A percentile compares a stretch with the other conserved stretches of the same genome.
Evolutionary conservation across 176 grass and related monocot species (phyloP).

Genomic region (Pontederia paniculata): DNA sequence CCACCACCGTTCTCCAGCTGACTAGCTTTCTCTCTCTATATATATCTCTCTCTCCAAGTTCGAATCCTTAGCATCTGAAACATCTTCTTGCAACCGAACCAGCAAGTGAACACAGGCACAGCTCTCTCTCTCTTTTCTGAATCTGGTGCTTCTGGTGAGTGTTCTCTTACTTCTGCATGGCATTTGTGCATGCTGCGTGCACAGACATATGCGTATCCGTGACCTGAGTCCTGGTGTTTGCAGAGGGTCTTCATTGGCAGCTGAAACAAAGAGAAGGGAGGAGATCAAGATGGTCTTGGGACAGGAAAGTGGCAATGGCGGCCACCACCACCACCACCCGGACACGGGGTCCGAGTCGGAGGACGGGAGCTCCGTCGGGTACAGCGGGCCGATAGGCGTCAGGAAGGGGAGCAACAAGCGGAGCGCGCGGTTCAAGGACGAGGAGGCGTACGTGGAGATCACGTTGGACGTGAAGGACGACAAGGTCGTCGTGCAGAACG

Average conservation of each 20-base stretch:
- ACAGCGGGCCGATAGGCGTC: constrained; percentile 11
- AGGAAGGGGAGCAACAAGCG: constrained; percentile 36
- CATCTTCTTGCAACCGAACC: too few species aligned
- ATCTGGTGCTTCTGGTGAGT: too few species aligned
- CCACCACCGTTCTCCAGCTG: neutral
- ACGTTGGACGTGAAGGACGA: constrained; percentile 50
- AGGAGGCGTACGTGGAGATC: constrained; percentile 70
- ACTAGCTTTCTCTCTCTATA: too few species aligned
- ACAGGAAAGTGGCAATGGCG: neutral
- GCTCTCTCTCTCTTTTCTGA: too few species aligned
- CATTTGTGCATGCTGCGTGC: neutral
- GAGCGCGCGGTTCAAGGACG: constrained; percentile 60
- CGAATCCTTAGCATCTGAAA: too few species aligned
- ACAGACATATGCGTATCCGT: neutral
- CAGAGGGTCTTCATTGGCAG: neutral
- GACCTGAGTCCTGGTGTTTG: neutral
- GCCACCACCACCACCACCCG: neutral
- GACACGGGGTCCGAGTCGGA: constrained; percentile 13
- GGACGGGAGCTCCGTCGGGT: neutral
- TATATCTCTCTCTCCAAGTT: too few species aligned
- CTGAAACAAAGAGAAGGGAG: neutral
- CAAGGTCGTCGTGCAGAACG: constrained; percentile 33
- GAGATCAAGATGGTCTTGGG: neutral
- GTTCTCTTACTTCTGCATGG: too few species aligned
- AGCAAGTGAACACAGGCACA: too few species aligned